phyloP scores from a whole-genome alignment of 768 basidiomycete species.

The Macrolepiota dolichaula region DNA sequence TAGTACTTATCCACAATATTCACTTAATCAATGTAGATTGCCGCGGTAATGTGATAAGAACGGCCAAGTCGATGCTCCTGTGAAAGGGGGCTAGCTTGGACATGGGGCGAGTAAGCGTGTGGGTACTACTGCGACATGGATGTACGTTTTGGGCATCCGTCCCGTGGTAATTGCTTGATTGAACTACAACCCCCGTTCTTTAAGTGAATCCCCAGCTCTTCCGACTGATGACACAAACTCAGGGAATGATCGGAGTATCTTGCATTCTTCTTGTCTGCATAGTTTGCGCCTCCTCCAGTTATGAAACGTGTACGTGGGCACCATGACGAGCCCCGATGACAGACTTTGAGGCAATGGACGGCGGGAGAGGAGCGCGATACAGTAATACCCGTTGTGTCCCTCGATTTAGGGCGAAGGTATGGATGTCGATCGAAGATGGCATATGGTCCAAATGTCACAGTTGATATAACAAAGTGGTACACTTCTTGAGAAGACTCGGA shows the following conservation, averaged over 20 bases:
- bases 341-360: not conserved
- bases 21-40: not conserved
- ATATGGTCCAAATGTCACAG: not conserved
- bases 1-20: not conserved
- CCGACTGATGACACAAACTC: not conserved
- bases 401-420: slow-evolving; percentile 4
- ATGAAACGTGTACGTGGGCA: not conserved
- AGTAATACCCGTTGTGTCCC: slow-evolving; percentile 9
- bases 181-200: not conserved
- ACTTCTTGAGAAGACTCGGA: not conserved
- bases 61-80: not conserved
- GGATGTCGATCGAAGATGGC: not conserved
- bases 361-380: slow-evolving; percentile 7
- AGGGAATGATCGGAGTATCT: not conserved
- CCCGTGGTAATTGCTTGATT: not conserved
- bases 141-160: not conserved
- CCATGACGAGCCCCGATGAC: not conserved
- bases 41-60: not conserved
- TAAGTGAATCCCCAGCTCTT: not conserved
- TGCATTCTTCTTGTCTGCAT: not conserved
- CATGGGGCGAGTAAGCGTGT: not conserved
- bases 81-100: not conserved
- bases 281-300: not conserved
- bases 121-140: not conserved
- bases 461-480: not conserved